Conservation (phyloP, 2,329 filamentous ascomycete genomes). For the Alternaria alternata region DNA sequence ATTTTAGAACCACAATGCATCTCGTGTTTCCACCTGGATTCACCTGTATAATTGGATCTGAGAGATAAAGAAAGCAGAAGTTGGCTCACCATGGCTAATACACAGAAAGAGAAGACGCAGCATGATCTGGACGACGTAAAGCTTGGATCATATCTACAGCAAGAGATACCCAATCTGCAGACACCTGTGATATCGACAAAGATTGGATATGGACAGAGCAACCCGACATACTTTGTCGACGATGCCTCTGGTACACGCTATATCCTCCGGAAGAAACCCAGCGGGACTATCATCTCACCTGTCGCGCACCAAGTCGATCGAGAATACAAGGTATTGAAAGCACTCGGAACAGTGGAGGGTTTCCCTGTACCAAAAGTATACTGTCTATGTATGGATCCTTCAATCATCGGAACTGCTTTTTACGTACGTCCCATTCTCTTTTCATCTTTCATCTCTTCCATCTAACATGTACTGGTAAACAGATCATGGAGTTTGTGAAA, state of each 20-base stretch:
- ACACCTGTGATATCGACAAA: conserved; percentile 55
- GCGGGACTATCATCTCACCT: conserved; percentile 87
- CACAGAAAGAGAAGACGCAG: conserved; percentile 25
- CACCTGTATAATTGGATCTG: background rate
- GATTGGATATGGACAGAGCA: conserved; percentile 97
- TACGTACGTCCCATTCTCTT: conserved; percentile 59
- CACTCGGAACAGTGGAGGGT: conserved; percentile 73
- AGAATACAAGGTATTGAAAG: conserved; percentile 88
- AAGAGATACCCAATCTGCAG: conserved; percentile 35
- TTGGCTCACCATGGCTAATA: conserved; percentile 15
- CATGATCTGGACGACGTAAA: conserved; percentile 44
- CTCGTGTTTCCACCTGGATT: background rate
- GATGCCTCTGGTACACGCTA: conserved; percentile 70
- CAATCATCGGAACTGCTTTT: conserved; percentile 85
- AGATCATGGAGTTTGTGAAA: conserved; percentile 90
- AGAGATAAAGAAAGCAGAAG: background rate
- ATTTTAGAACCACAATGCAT: conserved; percentile 1
- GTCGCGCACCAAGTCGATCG: conserved; percentile 95
- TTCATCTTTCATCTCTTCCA: background rate
- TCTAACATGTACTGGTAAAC: background rate
- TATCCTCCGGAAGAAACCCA: conserved; percentile 95
- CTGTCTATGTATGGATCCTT: conserved; percentile 82
- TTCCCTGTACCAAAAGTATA: conserved; percentile 86
- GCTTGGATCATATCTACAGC: conserved; percentile 39
- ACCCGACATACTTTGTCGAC: conserved; percentile 92